Conservation (phyloP, 176 grass and related monocot species). For the Ampelocalamus luodianensis region DNA sequence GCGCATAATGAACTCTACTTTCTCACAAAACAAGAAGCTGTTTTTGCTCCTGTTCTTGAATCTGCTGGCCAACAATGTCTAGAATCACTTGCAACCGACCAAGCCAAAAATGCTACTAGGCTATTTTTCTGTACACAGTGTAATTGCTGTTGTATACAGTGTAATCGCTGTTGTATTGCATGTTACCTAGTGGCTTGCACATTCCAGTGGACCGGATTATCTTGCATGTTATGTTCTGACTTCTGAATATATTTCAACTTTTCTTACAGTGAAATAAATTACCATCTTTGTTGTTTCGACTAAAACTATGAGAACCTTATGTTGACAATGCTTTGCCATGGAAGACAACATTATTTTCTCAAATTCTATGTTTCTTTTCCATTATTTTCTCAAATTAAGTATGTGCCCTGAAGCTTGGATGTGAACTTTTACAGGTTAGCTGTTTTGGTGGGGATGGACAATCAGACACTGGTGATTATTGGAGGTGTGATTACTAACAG, state of each 20-base stretch:
- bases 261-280: constrained; percentile 6
- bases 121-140: background rate
- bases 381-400: constrained; percentile 29
- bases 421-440: constrained; percentile 62
- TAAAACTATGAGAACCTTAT: constrained; percentile 1
- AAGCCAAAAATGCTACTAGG: background rate
- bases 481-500: constrained; percentile 49
- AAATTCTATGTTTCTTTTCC: background rate
- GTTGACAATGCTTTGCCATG: background rate
- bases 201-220: background rate
- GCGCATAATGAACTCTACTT: background rate
- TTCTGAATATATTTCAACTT: background rate
- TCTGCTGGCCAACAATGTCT: background rate
- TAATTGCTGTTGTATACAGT: background rate
- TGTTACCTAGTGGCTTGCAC: background rate
- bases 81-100: constrained; percentile 17
- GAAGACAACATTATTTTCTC: background rate
- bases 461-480: constrained; percentile 80
- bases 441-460: constrained; percentile 67
- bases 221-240: background rate
- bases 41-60: constrained; percentile 7
- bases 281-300: background rate
- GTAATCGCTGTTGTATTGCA: background rate
- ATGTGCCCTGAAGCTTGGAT: constrained; percentile 21
- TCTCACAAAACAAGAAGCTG: background rate